Evolutionary conservation across 1,284 basidiomycete genomes (phyloP), one percentile per base, ranked within the genome.

Genomic region (Apiotrichum laibachii): DNA sequence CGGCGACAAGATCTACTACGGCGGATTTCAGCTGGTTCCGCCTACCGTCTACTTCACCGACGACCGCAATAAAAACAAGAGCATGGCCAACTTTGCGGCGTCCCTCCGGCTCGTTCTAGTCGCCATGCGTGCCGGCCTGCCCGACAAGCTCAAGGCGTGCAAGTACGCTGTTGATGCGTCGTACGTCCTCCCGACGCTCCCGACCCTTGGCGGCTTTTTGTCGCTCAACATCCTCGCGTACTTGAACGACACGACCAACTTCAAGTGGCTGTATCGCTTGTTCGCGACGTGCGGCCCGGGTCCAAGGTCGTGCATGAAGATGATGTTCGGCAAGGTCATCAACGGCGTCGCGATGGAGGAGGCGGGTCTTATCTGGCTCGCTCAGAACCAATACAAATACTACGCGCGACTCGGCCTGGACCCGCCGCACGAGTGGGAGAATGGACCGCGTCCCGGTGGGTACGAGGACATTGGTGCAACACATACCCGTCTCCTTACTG

Each of bases 271-370:
- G 10, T 71, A 65, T 37, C 59, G 70, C 33, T 61, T 66, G 48
- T 71, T 68, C 48, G 70, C 70, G 6, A 62, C 67, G 4, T 71
- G 69, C 55, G 69, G 69, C 8, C 71, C 71, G 13, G 71, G 69
- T 5, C 62, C 67, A 2, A 39, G 68, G 13, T 37, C 33, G 5
- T 71, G 40, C 40, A 44, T 70, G 2, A 56, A 61, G 21, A 55
- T 65, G 10, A 65, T 72, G 18, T 71, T 72, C 50, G 68, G 67
- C 5, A 57, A 39, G 19, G 47, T 51, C 8, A 68, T 68, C 43
- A 69, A 69, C 52, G 44, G 13, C 13, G n/a, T 50, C n/a, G 59
- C 61, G 22, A 67, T 65, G 64, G 69, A 72, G 56, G 62, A 68
- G 33, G 66, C 70, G 9, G 69, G 67, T 0, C 55, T 72, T 19